Evolutionary conservation across 1,284 basidiomycete species (phyloP).

Genomic region (Neotropicomus parvogracilis): DNA sequence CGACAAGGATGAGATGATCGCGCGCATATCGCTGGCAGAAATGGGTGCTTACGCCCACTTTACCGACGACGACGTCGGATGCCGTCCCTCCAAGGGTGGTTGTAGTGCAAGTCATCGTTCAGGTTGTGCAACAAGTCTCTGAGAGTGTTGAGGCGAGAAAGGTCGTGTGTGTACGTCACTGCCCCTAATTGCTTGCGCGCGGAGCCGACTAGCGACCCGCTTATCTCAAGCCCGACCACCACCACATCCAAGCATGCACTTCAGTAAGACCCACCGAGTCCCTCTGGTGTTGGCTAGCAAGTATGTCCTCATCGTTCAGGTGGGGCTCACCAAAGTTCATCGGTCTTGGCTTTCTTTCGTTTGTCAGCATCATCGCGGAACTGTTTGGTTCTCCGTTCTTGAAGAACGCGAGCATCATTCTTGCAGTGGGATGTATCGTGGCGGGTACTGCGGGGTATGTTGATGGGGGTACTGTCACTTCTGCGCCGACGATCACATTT

Average conservation of each 20-base stretch:
- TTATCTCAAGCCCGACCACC: too few species aligned
- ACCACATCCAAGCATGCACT: slow-evolving; percentile 58
- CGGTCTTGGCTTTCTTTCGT: slow-evolving; percentile 82
- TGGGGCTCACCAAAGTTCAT: slow-evolving; percentile 84
- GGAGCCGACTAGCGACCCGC: too few species aligned
- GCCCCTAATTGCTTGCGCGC: too few species aligned
- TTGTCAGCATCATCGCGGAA: slow-evolving; percentile 74
- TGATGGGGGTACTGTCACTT: slow-evolving; percentile 56
- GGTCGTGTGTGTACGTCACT: too few species aligned
- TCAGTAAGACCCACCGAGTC: slow-evolving; percentile 25
- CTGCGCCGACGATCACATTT: slow-evolving; percentile 74
- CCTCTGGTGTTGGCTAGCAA: not conserved
- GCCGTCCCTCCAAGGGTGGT: slow-evolving; percentile 35
- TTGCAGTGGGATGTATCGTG: slow-evolving; percentile 75
- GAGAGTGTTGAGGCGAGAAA: too few species aligned
- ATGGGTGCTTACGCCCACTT: slow-evolving; percentile 34
- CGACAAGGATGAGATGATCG: not conserved
- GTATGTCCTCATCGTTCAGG: slow-evolving; percentile 26
- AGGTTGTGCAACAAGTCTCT: too few species aligned
- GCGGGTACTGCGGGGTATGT: slow-evolving; percentile 75
- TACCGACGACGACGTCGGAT: slow-evolving; percentile 30
- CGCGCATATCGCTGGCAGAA: too few species aligned
- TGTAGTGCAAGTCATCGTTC: slow-evolving; percentile 22
- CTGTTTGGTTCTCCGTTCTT: slow-evolving; percentile 81
- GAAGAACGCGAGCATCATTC: slow-evolving; percentile 72